These are phyloP conservation scores for Podaxis sp. DNA, from an alignment of 768 basidiomycete species.

Conservation along the genomic window DNA sequence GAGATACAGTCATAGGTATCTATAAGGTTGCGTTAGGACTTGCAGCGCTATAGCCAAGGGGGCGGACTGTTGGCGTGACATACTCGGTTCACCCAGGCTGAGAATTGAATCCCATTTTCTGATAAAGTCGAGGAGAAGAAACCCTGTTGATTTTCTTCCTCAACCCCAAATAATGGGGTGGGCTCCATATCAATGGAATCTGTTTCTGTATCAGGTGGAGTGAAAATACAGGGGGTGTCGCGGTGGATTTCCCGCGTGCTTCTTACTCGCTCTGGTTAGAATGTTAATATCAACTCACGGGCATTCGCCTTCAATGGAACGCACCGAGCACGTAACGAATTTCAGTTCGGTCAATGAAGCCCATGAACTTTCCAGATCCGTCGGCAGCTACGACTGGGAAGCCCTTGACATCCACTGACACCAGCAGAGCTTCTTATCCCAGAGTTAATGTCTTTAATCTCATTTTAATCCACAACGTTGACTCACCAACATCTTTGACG, in stretches of 20 bases:
- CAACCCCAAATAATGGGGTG: slow-evolving; percentile 53
- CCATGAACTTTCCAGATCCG: slow-evolving; percentile 61
- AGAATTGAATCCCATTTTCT: slow-evolving; percentile 62
- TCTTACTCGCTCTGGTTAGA: slow-evolving; percentile 63
- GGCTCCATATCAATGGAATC: slow-evolving; percentile 39
- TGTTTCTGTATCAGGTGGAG: slow-evolving; percentile 45
- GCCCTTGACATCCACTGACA: slow-evolving; percentile 78
- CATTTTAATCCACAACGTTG: background rate
- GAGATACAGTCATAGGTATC: slow-evolving; percentile 93
- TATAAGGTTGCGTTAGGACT: slow-evolving; percentile 30
- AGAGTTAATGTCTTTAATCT: slow-evolving; percentile 14
- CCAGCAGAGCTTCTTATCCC: slow-evolving; percentile 62
- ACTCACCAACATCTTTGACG: slow-evolving; percentile 77
- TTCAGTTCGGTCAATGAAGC: slow-evolving; percentile 88
- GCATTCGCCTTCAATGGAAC: slow-evolving; percentile 17
- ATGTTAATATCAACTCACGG: slow-evolving; percentile 10
- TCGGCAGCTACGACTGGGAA: slow-evolving; percentile 83
- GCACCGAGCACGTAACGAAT: slow-evolving; percentile 83
- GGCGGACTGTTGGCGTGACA: background rate
- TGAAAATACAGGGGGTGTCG: slow-evolving; percentile 76
- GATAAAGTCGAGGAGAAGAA: slow-evolving; percentile 61
- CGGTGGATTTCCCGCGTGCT: slow-evolving; percentile 59
- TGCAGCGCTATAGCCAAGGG: background rate
- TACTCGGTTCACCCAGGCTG: slow-evolving; percentile 97
- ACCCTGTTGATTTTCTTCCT: slow-evolving; percentile 61